These are phyloP conservation scores for Mycena olivaceomarginata DNA, from an alignment of 768 basidiomycete genomes.

Conservation along the genomic window DNA sequence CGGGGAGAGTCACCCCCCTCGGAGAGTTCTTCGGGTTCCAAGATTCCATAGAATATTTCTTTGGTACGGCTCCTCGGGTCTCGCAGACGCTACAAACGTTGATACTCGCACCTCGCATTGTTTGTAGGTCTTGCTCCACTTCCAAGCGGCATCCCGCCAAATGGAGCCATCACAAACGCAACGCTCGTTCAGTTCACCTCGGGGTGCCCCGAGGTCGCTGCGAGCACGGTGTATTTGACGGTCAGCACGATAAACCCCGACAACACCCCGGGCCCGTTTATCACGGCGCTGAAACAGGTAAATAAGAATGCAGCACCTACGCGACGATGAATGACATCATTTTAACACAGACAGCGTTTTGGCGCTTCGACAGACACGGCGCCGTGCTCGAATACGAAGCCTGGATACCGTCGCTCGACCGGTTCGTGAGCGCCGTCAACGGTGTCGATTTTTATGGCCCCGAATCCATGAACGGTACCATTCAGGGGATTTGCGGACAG, in stretches of 20 bases:
- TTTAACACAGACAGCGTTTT: conserved; percentile 18
- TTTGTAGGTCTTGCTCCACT: conserved; percentile 21
- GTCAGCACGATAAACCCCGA: conserved; percentile 21
- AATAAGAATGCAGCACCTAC: too few relatives aligned
- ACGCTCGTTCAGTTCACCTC: conserved; percentile 28
- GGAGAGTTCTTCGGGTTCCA: conserved; percentile 31
- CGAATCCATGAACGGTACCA: background rate
- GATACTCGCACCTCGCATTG: too few relatives aligned
- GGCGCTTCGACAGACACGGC: conserved; percentile 29
- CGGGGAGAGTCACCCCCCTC: conserved; percentile 29
- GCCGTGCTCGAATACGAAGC: conserved; percentile 32
- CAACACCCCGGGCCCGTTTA: conserved; percentile 13
- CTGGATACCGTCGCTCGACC: conserved; percentile 12
- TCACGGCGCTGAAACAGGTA: conserved; percentile 31
- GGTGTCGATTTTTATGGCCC: background rate
- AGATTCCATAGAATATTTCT: conserved; percentile 37
- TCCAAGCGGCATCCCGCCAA: conserved; percentile 15
- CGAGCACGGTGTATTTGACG: conserved; percentile 31
- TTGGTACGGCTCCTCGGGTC: background rate
- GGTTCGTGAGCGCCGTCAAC: background rate
- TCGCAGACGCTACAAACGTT: too few relatives aligned
- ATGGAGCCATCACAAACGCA: conserved; percentile 27
- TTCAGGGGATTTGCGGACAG: conserved; percentile 14
- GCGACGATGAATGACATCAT: too few relatives aligned
- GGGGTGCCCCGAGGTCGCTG: conserved; percentile 24